phyloP scores from a whole-genome alignment of 371 early-diverging fungal species.

The Lichtheimia corymbifera region DNA sequence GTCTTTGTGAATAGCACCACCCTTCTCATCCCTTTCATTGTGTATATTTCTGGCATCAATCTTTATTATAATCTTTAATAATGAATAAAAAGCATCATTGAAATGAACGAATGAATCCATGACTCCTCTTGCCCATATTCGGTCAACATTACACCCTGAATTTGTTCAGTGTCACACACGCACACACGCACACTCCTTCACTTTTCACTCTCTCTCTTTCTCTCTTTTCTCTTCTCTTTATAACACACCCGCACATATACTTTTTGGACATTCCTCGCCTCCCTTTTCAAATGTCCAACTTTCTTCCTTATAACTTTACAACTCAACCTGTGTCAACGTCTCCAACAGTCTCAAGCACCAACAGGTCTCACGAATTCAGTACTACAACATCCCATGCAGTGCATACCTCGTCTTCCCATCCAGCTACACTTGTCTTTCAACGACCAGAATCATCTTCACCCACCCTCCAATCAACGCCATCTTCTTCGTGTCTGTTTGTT shows the following conservation, averaged over 20 bases:
- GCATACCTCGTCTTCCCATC: neutral
- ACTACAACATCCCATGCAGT: neutral
- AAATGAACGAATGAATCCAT: no score
- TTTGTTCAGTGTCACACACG: no score
- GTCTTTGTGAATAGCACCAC: no score
- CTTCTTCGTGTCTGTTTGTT: constrained; percentile 23
- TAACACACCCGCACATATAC: neutral
- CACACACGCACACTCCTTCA: neutral
- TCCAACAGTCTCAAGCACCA: no score
- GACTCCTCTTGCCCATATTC: no score
- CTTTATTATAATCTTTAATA: no score
- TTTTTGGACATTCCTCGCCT: neutral
- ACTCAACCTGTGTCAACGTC: neutral
- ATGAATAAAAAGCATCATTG: no score
- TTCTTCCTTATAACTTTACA: constrained; percentile 6
- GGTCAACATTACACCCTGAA: no score
- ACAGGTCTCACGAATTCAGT: no score
- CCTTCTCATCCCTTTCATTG: no score
- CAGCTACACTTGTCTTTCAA: neutral
- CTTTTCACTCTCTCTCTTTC: neutral
- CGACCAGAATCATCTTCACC: constrained; percentile 19
- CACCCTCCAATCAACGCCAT: constrained; percentile 22
- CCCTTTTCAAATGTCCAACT: constrained; percentile 6
- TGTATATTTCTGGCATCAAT: no score
- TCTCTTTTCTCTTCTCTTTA: neutral